A percentile compares a stretch with the other conserved stretches of the same genome.
Conservation (phyloP, 495 filamentous ascomycete species). For the Hypoxylon crocopeplum region DNA sequence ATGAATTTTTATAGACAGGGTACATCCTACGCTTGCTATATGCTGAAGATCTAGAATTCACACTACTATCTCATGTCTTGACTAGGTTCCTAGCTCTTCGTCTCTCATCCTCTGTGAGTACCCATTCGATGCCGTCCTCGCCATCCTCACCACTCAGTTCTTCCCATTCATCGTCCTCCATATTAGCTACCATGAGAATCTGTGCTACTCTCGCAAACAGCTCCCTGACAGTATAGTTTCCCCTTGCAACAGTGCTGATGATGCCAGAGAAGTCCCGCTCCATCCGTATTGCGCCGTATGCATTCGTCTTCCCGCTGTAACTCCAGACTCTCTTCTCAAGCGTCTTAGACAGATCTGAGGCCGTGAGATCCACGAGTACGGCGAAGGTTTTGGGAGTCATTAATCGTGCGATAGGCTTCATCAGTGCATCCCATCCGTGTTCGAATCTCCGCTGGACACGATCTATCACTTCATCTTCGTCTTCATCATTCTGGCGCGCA, state of each 20-base stretch:
- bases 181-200: conserved; percentile 87
- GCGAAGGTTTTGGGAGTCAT: conserved; percentile 76
- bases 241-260: conserved; percentile 74
- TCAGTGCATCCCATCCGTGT: conserved; percentile 81
- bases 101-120: conserved; percentile 61
- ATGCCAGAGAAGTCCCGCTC: conserved; percentile 88
- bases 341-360: conserved; percentile 71
- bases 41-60: not conserved
- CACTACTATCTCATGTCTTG: conserved; percentile 20
- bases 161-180: conserved; percentile 98
- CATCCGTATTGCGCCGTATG: conserved; percentile 83
- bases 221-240: conserved; percentile 82
- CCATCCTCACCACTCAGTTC: conserved; percentile 57
- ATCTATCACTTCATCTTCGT: conserved; percentile 58
- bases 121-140: conserved; percentile 59
- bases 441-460: conserved; percentile 78
- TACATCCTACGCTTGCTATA: conserved; percentile 8
- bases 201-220: conserved; percentile 80
- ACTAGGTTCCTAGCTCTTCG: conserved; percentile 60
- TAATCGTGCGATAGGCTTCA: conserved; percentile 82
- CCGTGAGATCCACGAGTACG: conserved; percentile 72
- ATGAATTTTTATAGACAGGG: conserved; percentile 2
- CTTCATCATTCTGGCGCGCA: conserved; percentile 56
- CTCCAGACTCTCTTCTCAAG: conserved; percentile 92
- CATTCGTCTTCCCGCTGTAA: conserved; percentile 79